Base-by-base conservation (phyloP, 805 yeast genomes). In the Wickerhamomyces bovis region DNA sequence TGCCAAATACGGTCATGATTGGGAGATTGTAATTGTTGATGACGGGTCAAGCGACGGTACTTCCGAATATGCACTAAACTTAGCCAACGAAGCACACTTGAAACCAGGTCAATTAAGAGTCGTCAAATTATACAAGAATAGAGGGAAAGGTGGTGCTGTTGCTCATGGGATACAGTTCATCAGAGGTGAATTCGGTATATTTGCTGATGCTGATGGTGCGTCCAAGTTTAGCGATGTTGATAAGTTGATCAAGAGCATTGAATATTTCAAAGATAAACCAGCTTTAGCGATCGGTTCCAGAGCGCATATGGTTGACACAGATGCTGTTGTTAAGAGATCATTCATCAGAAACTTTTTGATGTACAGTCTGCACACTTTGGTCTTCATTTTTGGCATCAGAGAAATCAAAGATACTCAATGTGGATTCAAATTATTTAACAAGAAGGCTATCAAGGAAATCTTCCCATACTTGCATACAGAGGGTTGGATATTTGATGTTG, bases 141-240 rank as follows among this genome's bases (percentile, higher is more conserved):
- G 99, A 57, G 99, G 99, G 22, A 92, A 92, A 68, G 95, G 95
- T 31, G 97, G 98, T 12, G 99, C 98, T 0, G 98, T 94, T 0
- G 81, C 95, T 16, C 97, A 92, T 65, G 99, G 99, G 7, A 68
- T 94, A 64, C 77, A 83, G 56, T 81, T 80, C 57, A 69, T 83
- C 3, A 70, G 88, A 39, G 99, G 98, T 12, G 63, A 72, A 47
- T 83, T 77, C 56, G 78, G 80, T 11, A 73, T 94, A 10, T 94
- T 94, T 70, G 98, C 96, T 1, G 99, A 94, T 67, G 99, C 98
- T 1, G 99, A 94, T 67, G 98, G 98, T 30, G 98, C 99, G 5
- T 83, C 95, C 22, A 73, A 76, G 54, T 94, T 94, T 62, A 58
- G 77, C 22, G 97, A 90, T 63, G 70, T 85, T 22, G 60, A 60